Evolutionary conservation across 768 basidiomycete species (phyloP), one percentile per base, ranked within the genome.

Genomic region (Asterophora lycoperdoides): DNA sequence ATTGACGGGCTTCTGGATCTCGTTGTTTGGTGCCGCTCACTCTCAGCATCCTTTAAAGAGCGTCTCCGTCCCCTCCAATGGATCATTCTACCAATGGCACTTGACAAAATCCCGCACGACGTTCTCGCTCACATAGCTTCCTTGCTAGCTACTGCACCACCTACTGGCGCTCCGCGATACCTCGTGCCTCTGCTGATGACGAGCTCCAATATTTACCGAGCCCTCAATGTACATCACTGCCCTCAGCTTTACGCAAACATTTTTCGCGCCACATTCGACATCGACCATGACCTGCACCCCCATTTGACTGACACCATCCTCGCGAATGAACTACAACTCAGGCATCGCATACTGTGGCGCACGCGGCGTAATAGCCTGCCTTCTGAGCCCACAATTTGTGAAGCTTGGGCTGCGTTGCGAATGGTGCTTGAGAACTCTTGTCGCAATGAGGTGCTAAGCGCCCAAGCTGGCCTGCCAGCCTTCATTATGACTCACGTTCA

Each of bases 351-450:
- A 23, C 61, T 86, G 30, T 71, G 70, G 34, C 76, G 80, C 49
- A 74, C 77, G 44, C 67, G 73, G 18, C 65, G 58, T 26, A 58
- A 61, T 5, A 68, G 68, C 52, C 49, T 75, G 39, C 63, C 68
- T 2, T 35, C 44, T 3, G 54, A 48, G 23, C 51, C 59, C 20
- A 52, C 77, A 37, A 54, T 60, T 1, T 67, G 69, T 32, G 82
- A 83, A 59, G 58, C 85, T 18, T 82, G 80, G 75, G 75, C 75
- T 7, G 74, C 74, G 5, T 70, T 81, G 49, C 69, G 80, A 52
- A 82, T 85, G 77, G 58, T 79, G n/a, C 58, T 82, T 28, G 84
- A 86, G 59, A 77, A 75, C 54, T 71, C 73, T 32, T 69, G 68
- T 3, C 60, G 69, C 42, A 83, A 81, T 55, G 71, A 71, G 48